These are phyloP conservation scores for Biscutella auriculata DNA, from an alignment of 441 rosid species.

Conservation along the genomic window DNA sequence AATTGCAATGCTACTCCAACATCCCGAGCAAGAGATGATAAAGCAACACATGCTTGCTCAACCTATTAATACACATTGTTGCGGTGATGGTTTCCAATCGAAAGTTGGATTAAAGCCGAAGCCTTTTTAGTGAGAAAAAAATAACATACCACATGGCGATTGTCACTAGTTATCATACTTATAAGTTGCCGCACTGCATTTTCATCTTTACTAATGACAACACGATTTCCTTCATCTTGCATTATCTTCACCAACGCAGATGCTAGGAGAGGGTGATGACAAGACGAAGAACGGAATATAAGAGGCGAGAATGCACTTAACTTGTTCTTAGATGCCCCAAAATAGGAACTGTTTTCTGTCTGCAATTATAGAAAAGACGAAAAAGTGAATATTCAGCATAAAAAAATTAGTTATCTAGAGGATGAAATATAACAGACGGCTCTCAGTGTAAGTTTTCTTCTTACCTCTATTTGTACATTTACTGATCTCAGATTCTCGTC, in stretches of 20 bases:
- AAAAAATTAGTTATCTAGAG: background rate
- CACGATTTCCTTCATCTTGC: slow-evolving; percentile 87
- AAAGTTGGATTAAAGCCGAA: too few relatives aligned
- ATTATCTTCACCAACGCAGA: slow-evolving; percentile 92
- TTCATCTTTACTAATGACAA: slow-evolving; percentile 89
- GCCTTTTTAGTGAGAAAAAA: background rate
- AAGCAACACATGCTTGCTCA: slow-evolving; percentile 89
- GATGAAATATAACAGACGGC: background rate
- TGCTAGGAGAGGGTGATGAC: slow-evolving; percentile 95
- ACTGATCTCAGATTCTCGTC: slow-evolving; percentile 90
- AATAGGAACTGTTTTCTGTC: slow-evolving; percentile 90
- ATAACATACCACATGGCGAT: slow-evolving; percentile 71
- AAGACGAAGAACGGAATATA: slow-evolving; percentile 91
- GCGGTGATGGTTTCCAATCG: slow-evolving; percentile 15
- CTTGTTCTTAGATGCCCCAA: slow-evolving; percentile 87
- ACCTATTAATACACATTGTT: slow-evolving; percentile 45
- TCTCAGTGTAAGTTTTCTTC: background rate
- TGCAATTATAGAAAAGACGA: slow-evolving; percentile 25
- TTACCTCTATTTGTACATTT: slow-evolving; percentile 85
- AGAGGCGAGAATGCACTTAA: slow-evolving; percentile 96
- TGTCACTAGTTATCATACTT: slow-evolving; percentile 95
- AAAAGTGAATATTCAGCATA: background rate
- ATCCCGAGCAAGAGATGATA: slow-evolving; percentile 89
- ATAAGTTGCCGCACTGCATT: slow-evolving; percentile 96
- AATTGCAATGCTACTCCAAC: slow-evolving; percentile 80